Evolutionary conservation across 1,139 yeast species (phyloP), one percentile per base, ranked within the genome.

Genomic region (Blastobotrys illinoisensis): DNA sequence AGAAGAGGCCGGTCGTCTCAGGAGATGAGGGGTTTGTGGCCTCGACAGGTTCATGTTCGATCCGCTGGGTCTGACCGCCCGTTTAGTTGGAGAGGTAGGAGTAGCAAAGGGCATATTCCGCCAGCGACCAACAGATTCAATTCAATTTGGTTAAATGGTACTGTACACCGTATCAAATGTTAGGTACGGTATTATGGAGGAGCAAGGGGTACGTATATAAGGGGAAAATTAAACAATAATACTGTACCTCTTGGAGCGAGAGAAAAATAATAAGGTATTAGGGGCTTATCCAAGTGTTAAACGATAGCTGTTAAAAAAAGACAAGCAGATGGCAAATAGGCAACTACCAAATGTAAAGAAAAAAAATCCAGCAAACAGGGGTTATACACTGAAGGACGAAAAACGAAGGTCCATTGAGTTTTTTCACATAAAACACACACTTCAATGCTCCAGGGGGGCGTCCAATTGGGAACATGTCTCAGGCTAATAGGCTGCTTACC

Each of bases 1-100:
- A 3, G 67, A 58, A 44, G 64, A 60, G 3, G 67, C 65, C 5
- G 69, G 69, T 20, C 69, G 56, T 45, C 67, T 51, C 21, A 61
- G 50, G 46, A 62, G 49, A 26, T 56, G 50, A 4, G 69, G 69
- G 1, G 69, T 64, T 49, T 65, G 65, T 3, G 69, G 69, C 28
- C 69, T 53, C 20, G 58, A 58, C n/a, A 50, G 50, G 36, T 26
- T 50, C 28, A 50, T 26, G 16, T 21, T 36, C 23, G 50, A 23
- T n/a, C 53, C 48, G 11, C 52, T 45, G 24, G 48, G 54, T n/a
- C 52, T 44, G 6, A 48, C 36, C 2, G 49, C 36, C 18, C 56
- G 49, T 44, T 54, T 54, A 3, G 56, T 51, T 5, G 54, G 56
- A n/a, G 56, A 54, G 11, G 49, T 47, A 5, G 53, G 53, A 20